phyloP scores from a whole-genome alignment of 371 early-diverging fungal species.

The Thermomucor indicae-seudaticae region DNA sequence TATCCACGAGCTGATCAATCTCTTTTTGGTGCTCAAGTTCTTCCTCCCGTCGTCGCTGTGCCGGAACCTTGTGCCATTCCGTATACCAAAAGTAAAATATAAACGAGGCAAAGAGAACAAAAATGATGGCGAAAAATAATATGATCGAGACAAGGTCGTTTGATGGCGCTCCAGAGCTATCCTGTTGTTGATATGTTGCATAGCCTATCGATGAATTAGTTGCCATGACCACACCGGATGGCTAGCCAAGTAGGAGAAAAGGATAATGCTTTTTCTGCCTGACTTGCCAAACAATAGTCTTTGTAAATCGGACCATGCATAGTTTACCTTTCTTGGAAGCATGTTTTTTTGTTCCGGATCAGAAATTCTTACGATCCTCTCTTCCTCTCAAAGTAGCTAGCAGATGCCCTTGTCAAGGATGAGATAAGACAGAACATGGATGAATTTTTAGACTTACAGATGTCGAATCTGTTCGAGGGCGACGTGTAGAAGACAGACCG shows the following conservation, averaged over 20 bases:
- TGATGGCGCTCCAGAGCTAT: constrained; percentile 12
- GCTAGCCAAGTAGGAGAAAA: background rate
- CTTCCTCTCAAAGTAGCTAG: too few relatives aligned
- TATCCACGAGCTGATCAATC: constrained; percentile 41
- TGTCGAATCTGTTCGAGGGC: too few relatives aligned
- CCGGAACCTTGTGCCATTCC: constrained; percentile 41
- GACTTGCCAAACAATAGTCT: background rate
- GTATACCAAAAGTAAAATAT: constrained; percentile 48
- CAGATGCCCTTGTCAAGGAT: too few relatives aligned
- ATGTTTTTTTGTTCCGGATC: background rate
- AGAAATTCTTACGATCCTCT: too few relatives aligned
- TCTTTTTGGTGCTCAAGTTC: constrained; percentile 41
- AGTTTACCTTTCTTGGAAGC: background rate
- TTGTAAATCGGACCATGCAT: background rate
- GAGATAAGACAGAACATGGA: too few relatives aligned
- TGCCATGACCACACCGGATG: background rate
- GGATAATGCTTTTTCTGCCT: background rate
- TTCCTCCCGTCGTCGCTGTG: constrained; percentile 37
- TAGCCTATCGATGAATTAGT: constrained; percentile 23
- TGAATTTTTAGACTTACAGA: too few relatives aligned
- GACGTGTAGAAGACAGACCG: too few relatives aligned
- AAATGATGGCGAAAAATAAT: constrained; percentile 37
- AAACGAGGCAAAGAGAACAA: constrained; percentile 30
- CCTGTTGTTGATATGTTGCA: constrained; percentile 45
- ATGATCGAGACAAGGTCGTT: constrained; percentile 39